phyloP scores from a whole-genome alignment of 2,329 filamentous ascomycete genomes.

The Neofusicoccum kwambonambiense region DNA sequence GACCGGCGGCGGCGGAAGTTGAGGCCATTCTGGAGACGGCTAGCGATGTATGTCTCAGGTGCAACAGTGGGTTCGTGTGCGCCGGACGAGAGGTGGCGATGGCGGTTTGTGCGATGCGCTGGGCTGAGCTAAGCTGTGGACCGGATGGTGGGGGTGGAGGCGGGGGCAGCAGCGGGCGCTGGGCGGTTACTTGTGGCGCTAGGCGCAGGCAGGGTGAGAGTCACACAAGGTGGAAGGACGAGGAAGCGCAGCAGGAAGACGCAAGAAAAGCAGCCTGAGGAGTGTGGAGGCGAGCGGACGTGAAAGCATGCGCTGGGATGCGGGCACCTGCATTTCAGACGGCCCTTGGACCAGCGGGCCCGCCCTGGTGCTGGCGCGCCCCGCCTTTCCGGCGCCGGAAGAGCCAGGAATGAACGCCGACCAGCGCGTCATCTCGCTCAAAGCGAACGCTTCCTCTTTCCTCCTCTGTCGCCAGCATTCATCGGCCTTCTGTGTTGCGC shows the following conservation, averaged over 20 bases:
- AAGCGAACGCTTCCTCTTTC: not conserved
- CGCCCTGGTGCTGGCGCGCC: not conserved
- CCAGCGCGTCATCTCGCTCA: not conserved
- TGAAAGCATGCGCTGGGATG: constrained; percentile 10
- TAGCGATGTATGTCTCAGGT: not conserved
- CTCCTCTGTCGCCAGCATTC: not conserved
- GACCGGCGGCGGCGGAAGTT: constrained; percentile 62
- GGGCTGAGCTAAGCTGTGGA: constrained; percentile 2
- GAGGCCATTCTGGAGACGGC: constrained; percentile 30
- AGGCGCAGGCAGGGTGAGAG: not conserved
- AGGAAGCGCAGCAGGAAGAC: not conserved
- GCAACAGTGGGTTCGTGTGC: not conserved
- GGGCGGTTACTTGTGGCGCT: not conserved
- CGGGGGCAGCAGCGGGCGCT: constrained; percentile 1
- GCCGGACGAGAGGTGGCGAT: not conserved
- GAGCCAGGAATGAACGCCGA: constrained; percentile 1
- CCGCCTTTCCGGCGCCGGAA: constrained; percentile 9
- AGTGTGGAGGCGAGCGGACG: constrained; percentile 11
- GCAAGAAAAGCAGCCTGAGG: not conserved
- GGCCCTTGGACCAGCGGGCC: not conserved
- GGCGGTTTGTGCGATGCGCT: constrained; percentile 10
- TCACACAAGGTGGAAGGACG: not conserved
- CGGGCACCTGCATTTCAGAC: constrained; percentile 13
- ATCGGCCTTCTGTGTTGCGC: not conserved
- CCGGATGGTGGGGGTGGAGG: not conserved